A percentile compares a stretch with the other conserved stretches of the same genome.
Evolutionary conservation across 1,139 yeast species (phyloP).

Genomic region (Zygosaccharomyces sapae): DNA sequence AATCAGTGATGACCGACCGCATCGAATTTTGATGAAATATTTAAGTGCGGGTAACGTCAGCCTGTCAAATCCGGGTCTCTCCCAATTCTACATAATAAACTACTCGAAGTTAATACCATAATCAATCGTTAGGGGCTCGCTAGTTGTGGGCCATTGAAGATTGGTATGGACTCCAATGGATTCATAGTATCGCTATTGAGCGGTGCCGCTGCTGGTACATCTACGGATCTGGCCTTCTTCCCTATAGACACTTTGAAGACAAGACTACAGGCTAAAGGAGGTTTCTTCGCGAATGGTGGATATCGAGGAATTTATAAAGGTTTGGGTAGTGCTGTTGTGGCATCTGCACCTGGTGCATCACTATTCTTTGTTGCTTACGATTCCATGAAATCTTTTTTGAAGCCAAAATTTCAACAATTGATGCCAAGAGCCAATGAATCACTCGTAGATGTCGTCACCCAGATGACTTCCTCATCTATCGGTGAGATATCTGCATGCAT

Average conservation of each 20-base stretch:
- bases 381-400: conserved; percentile 55
- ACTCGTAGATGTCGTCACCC: conserved; percentile 46
- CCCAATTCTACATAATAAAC: too few species aligned
- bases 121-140: too few species aligned
- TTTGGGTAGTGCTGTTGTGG: conserved; percentile 86
- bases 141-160: not conserved
- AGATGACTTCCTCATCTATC: conserved; percentile 80
- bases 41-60: not conserved
- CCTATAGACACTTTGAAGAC: conserved; percentile 96
- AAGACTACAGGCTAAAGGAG: conserved; percentile 90
- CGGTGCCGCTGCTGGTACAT: conserved; percentile 96
- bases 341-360: conserved; percentile 93
- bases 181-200: conserved; percentile 43
- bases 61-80: too few species aligned
- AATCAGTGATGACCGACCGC: conserved; percentile 2
- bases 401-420: conserved; percentile 40
- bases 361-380: conserved; percentile 89
- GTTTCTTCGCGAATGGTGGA: conserved; percentile 89
- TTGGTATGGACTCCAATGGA: conserved; percentile 17
- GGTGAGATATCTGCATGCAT: conserved; percentile 94
- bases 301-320: conserved; percentile 89
- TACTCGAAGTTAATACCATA: too few species aligned
- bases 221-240: conserved; percentile 89
- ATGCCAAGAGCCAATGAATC: conserved; percentile 31
- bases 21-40: conserved; percentile 4